Conservation (phyloP, 805 yeast genomes). For the Metschnikowia hibisci region DNA sequence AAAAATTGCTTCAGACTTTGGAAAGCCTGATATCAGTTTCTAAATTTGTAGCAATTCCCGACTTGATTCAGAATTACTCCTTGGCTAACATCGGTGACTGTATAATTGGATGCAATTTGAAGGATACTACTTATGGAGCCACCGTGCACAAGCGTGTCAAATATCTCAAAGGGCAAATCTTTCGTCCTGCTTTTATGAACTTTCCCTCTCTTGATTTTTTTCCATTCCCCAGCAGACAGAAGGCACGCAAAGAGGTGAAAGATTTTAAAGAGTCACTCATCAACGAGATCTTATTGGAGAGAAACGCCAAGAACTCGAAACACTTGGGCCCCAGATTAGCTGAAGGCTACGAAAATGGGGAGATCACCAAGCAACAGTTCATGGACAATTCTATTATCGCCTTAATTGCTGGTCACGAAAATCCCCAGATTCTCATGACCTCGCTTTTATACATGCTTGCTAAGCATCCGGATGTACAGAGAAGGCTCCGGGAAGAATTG, state of each 20-base stretch:
- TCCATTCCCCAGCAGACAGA: constrained; percentile 45
- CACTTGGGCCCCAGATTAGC: constrained; percentile 27
- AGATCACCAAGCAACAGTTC: constrained; percentile 44
- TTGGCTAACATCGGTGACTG: constrained; percentile 49
- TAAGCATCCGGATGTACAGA: constrained; percentile 36
- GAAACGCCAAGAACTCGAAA: constrained; percentile 33
- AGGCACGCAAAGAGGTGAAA: constrained; percentile 38
- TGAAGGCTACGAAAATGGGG: constrained; percentile 33
- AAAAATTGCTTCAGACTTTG: constrained; percentile 25
- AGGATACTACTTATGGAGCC: constrained; percentile 30
- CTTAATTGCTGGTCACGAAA: constrained; percentile 62
- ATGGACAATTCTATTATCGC: constrained; percentile 52
- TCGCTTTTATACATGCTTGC: constrained; percentile 46
- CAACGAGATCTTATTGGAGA: constrained; percentile 21
- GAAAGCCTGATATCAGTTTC: constrained; percentile 15
- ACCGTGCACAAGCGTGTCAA: constrained; percentile 40
- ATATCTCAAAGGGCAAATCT: constrained; percentile 48
- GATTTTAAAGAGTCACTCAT: constrained; percentile 18
- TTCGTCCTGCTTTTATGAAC: constrained; percentile 49
- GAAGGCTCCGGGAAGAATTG: constrained; percentile 22
- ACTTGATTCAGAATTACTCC: constrained; percentile 43
- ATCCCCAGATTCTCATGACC: constrained; percentile 51
- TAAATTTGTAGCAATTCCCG: constrained; percentile 16
- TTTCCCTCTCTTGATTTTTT: constrained; percentile 52
- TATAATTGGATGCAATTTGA: constrained; percentile 47